A percentile compares a stretch with the other conserved stretches of the same genome.
phyloP scores from a whole-genome alignment of 164 flowering plant species.

The Warburgia ugandensis region DNA sequence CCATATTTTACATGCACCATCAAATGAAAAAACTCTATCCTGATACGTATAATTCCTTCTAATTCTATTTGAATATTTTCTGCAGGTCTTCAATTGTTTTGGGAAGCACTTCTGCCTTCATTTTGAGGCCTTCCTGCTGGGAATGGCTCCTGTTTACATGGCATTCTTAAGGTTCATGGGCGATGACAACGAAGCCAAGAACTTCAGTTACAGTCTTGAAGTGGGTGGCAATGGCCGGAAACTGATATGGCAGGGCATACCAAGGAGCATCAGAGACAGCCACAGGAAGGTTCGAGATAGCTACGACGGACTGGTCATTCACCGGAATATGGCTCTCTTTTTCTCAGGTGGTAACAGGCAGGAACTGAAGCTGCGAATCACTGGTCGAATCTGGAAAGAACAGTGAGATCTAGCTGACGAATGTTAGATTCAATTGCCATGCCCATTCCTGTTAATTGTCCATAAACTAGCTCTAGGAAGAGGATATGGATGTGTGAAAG shows the following conservation, averaged over 20 bases:
- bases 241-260: constrained; percentile 68
- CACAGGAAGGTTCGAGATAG: constrained; percentile 62
- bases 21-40: too few species aligned
- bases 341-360: constrained; percentile 49
- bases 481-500: too few species aligned
- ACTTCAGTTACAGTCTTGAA: constrained; percentile 56
- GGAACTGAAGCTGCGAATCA: constrained; percentile 58
- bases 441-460: too few species aligned
- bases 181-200: constrained; percentile 53
- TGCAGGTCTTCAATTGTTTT: constrained; percentile 66
- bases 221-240: constrained; percentile 58
- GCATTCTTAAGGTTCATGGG: constrained; percentile 80
- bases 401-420: constrained; percentile 21
- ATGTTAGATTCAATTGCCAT: too few species aligned
- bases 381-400: constrained; percentile 67
- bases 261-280: constrained; percentile 66
- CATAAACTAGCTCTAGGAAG: too few species aligned
- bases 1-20: too few species aligned
- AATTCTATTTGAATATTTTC: not conserved
- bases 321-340: constrained; percentile 50
- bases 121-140: constrained; percentile 62
- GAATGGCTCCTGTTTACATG: constrained; percentile 63
- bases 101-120: constrained; percentile 65
- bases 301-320: constrained; percentile 60
- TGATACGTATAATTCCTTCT: too few species aligned